phyloP scores from a whole-genome alignment of 306 rosid species.

The Vicia faba region DNA sequence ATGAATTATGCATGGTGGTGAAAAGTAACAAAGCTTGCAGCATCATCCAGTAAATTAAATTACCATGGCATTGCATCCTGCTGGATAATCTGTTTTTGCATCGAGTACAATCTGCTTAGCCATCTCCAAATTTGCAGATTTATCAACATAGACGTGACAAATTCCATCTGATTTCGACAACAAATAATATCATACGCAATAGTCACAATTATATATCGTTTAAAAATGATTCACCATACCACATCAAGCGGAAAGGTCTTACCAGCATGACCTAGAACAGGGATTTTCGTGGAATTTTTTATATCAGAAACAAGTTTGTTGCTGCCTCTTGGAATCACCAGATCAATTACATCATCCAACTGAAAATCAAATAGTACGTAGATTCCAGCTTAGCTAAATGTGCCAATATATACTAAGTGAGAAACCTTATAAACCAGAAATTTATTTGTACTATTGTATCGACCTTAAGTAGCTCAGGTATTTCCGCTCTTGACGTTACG shows the following conservation, averaged over 20 bases:
- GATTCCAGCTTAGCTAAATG: conserved; percentile 31
- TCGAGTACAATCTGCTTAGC: conserved; percentile 77
- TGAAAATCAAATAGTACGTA: conserved; percentile 43
- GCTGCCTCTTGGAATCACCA: conserved; percentile 99
- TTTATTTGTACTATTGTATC: conserved; percentile 15
- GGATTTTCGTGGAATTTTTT: conserved; percentile 90
- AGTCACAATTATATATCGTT: conserved; percentile 17
- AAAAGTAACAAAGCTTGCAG: conserved; percentile 29
- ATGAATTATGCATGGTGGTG: conserved; percentile 11
- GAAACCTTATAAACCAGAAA: conserved; percentile 33
- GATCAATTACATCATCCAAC: conserved; percentile 94
- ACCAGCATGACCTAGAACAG: conserved; percentile 99
- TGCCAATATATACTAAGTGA: conserved; percentile 33
- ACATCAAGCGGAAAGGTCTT: conserved; percentile 42
- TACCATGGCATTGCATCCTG: conserved; percentile 99
- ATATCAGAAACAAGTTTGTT: conserved; percentile 92
- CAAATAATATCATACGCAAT: conserved; percentile 28
- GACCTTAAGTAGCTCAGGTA: conserved; percentile 92
- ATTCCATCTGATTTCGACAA: conserved; percentile 80
- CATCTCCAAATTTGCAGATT: conserved; percentile 88
- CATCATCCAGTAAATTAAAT: conserved; percentile 16
- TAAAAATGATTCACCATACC: neutral
- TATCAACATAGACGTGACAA: conserved; percentile 91
- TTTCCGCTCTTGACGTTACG: conserved; percentile 95
- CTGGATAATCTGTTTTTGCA: conserved; percentile 95